Evolutionary conservation across 2,329 filamentous ascomycete genomes (phyloP), one percentile per base, ranked within the genome.

Genomic region (Onygenales sp.): DNA sequence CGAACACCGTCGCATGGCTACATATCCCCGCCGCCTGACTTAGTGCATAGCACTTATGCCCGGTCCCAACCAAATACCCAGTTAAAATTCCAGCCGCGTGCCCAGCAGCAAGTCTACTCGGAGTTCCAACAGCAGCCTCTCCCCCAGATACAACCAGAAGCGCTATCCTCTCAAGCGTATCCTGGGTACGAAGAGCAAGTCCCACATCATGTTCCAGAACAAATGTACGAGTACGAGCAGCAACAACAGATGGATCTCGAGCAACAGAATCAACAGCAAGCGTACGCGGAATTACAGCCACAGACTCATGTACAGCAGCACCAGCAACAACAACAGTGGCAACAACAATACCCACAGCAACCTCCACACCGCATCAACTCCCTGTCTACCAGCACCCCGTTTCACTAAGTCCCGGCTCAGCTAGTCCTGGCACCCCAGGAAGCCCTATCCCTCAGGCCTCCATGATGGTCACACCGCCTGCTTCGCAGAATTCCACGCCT

Each of bases 341-440:
- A 34, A 11, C 49, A n/a, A 36, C 37, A 42, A 10, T 14, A 40
- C 10, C 37, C 37, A 40, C 39, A 51, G 17, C 49, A 43, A 37
- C 32, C 49, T 33, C 49, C 37, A 17, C 34, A 42, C 27, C 49
- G 39, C 37, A 51, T 51, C 27, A 51, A 43, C n/a, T 49, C 47
- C 47, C 47, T 6, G 21, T 17, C 34, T 40, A 49, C 32, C 47
- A 49, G 34, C 47, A 49, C 39, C n/a, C 11, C 13, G 21, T 13
- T 14, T 8, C 32, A 14, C 5, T 11, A 48, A 27, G 45, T n/a
- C 17, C 36, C 36, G 21, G 17, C n/a, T n/a, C 7, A 7, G 17
- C 17, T 14, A 31, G 34, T n/a, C 36, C 47, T 2, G 21, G 14
- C 6, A 3, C 3, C 21, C 21, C 21, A 27, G 21, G 21, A 27